Evolutionary conservation across 345 rosid species (phyloP).

Genomic region (Eucalyptus polybractea): DNA sequence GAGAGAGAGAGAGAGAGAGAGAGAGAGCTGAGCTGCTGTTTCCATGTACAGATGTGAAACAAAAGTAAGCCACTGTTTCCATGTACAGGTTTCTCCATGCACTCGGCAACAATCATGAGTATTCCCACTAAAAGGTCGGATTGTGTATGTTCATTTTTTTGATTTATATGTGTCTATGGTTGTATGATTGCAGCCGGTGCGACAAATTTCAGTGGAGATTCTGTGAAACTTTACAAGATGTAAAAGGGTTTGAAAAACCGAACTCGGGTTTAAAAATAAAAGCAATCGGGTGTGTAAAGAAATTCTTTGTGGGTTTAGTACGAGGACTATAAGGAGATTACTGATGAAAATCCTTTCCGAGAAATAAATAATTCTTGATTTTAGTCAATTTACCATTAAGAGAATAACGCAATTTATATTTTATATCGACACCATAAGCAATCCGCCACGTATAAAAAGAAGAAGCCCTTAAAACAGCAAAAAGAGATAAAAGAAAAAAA

Average conservation of each 20-base stretch:
- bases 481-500: background rate
- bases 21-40: background rate
- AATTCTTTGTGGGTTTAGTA: background rate
- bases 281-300: background rate
- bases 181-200: background rate
- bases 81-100: background rate
- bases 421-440: background rate
- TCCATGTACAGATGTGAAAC: background rate
- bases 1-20: background rate
- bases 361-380: background rate
- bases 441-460: background rate
- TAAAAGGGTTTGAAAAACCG: background rate
- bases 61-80: background rate
- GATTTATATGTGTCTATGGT: background rate
- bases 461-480: background rate
- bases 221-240: background rate
- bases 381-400: background rate
- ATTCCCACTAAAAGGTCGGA: background rate
- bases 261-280: background rate
- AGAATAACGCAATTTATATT: background rate
- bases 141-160: background rate
- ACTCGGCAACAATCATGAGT: background rate
- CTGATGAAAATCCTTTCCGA: background rate
- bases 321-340: background rate
- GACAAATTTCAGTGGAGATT: background rate